phyloP scores from a whole-genome alignment of 495 filamentous ascomycete species.

The Aspergillus carlsbadensis region DNA sequence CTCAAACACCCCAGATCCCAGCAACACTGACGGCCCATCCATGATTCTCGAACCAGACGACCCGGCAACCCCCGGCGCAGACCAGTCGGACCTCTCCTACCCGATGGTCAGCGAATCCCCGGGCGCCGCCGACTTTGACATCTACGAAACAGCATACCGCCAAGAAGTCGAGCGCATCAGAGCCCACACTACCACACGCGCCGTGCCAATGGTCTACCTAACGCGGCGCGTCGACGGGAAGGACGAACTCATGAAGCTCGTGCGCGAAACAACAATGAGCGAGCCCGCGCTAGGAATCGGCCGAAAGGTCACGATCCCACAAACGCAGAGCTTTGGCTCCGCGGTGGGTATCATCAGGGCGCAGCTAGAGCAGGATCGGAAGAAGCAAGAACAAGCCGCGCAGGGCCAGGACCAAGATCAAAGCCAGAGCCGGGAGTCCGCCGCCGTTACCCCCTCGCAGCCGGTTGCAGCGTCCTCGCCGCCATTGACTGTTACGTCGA shows the following conservation, averaged over 20 bases:
- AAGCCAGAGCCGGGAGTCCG: too few species aligned
- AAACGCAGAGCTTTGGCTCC: slow-evolving; percentile 14
- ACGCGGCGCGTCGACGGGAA: slow-evolving; percentile 59
- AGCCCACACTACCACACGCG: slow-evolving; percentile 31
- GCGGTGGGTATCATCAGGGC: slow-evolving; percentile 19
- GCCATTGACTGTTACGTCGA: not conserved
- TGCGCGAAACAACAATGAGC: slow-evolving; percentile 23
- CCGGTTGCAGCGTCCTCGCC: not conserved
- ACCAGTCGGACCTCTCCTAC: slow-evolving; percentile 16
- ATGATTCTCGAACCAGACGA: slow-evolving; percentile 30
- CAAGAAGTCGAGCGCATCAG: slow-evolving; percentile 75
- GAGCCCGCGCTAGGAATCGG: slow-evolving; percentile 12
- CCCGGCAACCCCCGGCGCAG: slow-evolving; percentile 16
- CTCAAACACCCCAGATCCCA: slow-evolving; percentile 16
- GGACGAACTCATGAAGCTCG: slow-evolving; percentile 41
- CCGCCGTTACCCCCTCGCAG: not conserved
- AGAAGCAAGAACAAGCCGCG: not conserved
- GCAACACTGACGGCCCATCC: slow-evolving; percentile 10
- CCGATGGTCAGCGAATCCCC: slow-evolving; percentile 76
- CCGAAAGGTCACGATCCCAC: slow-evolving; percentile 16
- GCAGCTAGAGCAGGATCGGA: slow-evolving; percentile 16
- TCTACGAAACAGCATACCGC: slow-evolving; percentile 86
- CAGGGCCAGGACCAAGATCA: not conserved
- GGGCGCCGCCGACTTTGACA: slow-evolving; percentile 72
- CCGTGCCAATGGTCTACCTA: slow-evolving; percentile 52